Base-by-base conservation (phyloP, 192 early-diverging fungal genomes). In the Coemansia umbellata region DNA sequence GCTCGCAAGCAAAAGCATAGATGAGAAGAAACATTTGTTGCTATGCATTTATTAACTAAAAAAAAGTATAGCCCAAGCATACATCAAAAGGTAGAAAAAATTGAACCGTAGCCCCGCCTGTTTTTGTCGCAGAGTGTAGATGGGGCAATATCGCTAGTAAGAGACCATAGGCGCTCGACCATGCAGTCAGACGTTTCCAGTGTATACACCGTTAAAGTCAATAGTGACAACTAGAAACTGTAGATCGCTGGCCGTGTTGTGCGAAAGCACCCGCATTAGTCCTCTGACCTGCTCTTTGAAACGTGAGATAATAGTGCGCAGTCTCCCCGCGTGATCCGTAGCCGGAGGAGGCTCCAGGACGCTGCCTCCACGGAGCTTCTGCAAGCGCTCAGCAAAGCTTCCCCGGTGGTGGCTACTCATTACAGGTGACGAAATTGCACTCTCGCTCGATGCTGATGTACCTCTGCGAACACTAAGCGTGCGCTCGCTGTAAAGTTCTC, bases 171-270 rank as follows among this genome's bases (percentile, higher is more conserved):
- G 33, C n/a, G n/a, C n/a, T n/a, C n/a, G n/a, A n/a, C n/a, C n/a
- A 24, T 6, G 37, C n/a, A 24, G n/a, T 42, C 41, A 42, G 21
- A 23, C 41, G 17, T 33, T n/a, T 8, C 31, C 49, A 10, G 56
- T 49, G 45, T 90, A 91, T 23, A 74, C 74, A 37, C 82, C 82
- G 60, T 95, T 95, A 57, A 91, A 95, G 56, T 95, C 84, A 37
- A 95, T 68, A 1, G 89, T 78, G 33, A 89, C 84, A 19, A 81
- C 83, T 43, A 93, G 73, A 49, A 84, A 87, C 47, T 85, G 70
- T 22, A 92, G 68, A 47, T 91, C 84, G 21, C 82, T 84, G 31
- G 88, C 85, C 5, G 84, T 76, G 53, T 86, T 81, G 31, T 77
- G 78, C 44, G 80, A 68, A 17, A 91, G 69, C 7, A 69, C 71